A percentile compares a stretch with the other conserved stretches of the same genome.
These are phyloP conservation scores for Amniculicola lignicola DNA, from an alignment of 495 filamentous ascomycete species.

Conservation along the genomic window DNA sequence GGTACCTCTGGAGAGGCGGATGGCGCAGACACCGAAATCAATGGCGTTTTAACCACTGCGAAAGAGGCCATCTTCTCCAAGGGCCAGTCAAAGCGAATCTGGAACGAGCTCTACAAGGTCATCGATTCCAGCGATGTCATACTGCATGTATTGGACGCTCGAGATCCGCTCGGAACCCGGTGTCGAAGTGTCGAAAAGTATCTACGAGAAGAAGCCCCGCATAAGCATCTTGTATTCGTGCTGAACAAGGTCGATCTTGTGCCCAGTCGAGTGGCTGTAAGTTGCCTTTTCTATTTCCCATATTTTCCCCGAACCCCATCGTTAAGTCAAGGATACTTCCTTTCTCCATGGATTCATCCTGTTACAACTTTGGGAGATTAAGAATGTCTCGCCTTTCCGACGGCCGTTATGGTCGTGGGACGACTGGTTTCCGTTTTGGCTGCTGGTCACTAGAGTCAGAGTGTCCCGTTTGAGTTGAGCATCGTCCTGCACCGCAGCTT, in stretches of 20 bases:
- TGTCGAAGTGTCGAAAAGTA: constrained; percentile 90
- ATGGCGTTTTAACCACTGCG: constrained; percentile 60
- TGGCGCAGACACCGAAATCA: constrained; percentile 38
- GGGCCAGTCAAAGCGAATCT: constrained; percentile 90
- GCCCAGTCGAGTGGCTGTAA: constrained; percentile 90
- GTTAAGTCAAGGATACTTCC: constrained; percentile 94
- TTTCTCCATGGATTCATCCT: constrained; percentile 71
- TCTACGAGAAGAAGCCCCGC: constrained; percentile 84
- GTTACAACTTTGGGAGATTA: constrained; percentile 99
- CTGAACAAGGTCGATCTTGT: constrained; percentile 96
- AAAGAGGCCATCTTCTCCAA: constrained; percentile 90
- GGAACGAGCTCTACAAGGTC: constrained; percentile 92
- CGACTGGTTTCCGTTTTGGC: constrained; percentile 84
- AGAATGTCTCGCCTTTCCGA: constrained; percentile 65
- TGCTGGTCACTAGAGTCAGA: constrained; percentile 53
- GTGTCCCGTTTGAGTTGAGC: constrained; percentile 90
- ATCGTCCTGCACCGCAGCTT: constrained; percentile 49
- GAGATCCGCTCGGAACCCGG: constrained; percentile 44
- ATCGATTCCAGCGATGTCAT: constrained; percentile 45
- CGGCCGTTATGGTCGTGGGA: constrained; percentile 54
- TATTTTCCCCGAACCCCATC: constrained; percentile 45
- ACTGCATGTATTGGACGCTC: constrained; percentile 44
- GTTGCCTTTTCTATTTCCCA: constrained; percentile 44
- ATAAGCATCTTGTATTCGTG: constrained; percentile 91
- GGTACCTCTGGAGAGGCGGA: constrained; percentile 62